Base-by-base conservation (phyloP, 2,329 filamentous ascomycete species). In the Monosporascus ibericus region DNA sequence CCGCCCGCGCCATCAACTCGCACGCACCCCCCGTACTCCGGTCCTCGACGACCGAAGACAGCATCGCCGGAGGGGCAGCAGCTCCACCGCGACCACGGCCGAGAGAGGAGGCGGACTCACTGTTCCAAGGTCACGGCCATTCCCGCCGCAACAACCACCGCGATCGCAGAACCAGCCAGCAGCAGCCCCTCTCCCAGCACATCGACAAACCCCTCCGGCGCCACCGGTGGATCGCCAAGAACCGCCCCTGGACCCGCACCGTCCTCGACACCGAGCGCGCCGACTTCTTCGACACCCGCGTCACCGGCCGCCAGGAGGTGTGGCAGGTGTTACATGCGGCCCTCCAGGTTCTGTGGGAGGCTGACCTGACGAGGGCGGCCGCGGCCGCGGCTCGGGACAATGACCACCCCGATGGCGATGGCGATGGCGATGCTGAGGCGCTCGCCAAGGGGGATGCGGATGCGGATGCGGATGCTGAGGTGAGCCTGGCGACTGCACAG, bases 271-370 rank as follows among this genome's bases (percentile, higher is more conserved):
- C 77, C 34, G 89, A 96, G 71, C 81, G 92, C 48, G 73, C 72
- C 48, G 90, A 90, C 56, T 96, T 95, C 75, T 97, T 95, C 70
- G 91, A 96, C 55, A 96, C 92, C 1, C 77, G 90, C 47, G 89
- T 95, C 17, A 88, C 87, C 0, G 90, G 90, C 2, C 79, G 83
- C 4, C 64, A 78, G 5, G 89, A 96, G 68, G 80, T 94, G 25
- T 97, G 92, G 92, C 82, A 82, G 60, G 86, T 88, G 0, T 69
- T 96, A 15, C 79, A 79, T 46, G 74, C 83, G 1, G 87, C 85
- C 0, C 76, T 90, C 18, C 80, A 87, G 55, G 73, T 88, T 6
- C 68, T 96, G 55, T 86, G 86, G 72, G 76, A 77, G 11, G 74
- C 78, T 0, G 77, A 81, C 24, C 37, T 50, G 3, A 53, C 49